Base-by-base conservation (phyloP, 2,329 filamentous ascomycete species). In the Sclerotinia spermophila region DNA sequence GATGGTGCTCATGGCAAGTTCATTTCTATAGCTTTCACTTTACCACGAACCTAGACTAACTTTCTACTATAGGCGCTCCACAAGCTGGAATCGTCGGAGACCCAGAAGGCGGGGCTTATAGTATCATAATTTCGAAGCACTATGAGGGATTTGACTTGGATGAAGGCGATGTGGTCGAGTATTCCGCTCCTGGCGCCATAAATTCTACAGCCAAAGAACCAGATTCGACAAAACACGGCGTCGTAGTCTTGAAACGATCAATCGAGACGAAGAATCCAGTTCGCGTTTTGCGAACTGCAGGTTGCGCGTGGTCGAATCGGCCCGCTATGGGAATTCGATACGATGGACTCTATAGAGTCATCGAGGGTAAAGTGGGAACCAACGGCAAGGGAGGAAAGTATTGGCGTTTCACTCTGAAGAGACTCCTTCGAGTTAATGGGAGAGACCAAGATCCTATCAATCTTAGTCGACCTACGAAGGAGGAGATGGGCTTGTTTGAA, bases 1-100 rank as follows among this genome's bases (percentile, higher is more conserved):
- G 67, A 69, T 35, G 67, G 67, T 19, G 67, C 67, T 2, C 67
- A 69, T n/a, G 67, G 67, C 62, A 62, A 62, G 45, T 35, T n/a
- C 15, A 10, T 61, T 6, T 27, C n/a, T 7, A 24, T 5, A 17
- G 3, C 3, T 33, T 27, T 3, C 42, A 24, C 1, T 5, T 11
- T n/a, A 2, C 11, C 13, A 40, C 33, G 1, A 27, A 66, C 10
- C 3, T 2, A 11, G 24, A 66, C 64, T 30, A 55, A 66, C 21
- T 3, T 24, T 5, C 21, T 5, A 4, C 8, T 2, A 5, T 5
- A 69, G 67, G 67, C 3, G 4, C 44, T 5, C 27, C 67, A 11
- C 44, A 51, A 51, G 67, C 33, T 17, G 67, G 67, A 11, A 69
- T 69, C 1, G 51, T 38, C 2, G 67, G 67, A 6, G n/a, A 53